Evolutionary conservation across 495 filamentous ascomycete genomes (phyloP).

Genomic region (Talaromyces proteolyticus): DNA sequence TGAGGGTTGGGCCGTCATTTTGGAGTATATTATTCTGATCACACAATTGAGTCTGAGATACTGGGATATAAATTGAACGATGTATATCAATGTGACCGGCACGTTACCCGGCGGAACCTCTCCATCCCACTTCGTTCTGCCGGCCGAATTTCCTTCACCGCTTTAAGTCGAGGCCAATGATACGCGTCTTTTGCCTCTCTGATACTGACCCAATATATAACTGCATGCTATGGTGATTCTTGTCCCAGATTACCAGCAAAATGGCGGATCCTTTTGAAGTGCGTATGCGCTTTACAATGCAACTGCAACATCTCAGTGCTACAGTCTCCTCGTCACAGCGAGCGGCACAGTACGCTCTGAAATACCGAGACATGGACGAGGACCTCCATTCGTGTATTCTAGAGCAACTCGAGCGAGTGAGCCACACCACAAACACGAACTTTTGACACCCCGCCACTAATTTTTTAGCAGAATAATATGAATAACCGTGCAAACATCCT

Average conservation of each 20-base stretch:
- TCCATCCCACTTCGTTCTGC: constrained; percentile 1
- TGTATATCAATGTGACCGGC: neutral
- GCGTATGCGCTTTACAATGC: constrained; percentile 89
- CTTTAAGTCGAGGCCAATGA: neutral
- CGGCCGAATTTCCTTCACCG: constrained; percentile 1
- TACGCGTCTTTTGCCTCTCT: neutral
- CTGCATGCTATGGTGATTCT: neutral
- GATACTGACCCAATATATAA: neutral
- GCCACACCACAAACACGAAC: constrained; percentile 3
- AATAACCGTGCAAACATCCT: constrained; percentile 98
- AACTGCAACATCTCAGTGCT: constrained; percentile 83
- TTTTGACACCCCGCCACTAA: neutral
- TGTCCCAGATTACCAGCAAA: constrained; percentile 7
- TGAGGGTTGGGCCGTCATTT: neutral
- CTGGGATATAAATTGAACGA: neutral
- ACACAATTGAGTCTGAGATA: neutral
- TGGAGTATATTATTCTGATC: neutral
- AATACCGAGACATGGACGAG: constrained; percentile 87
- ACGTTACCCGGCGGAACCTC: neutral
- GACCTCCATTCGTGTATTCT: constrained; percentile 95
- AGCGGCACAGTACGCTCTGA: constrained; percentile 90
- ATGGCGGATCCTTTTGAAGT: constrained; percentile 98
- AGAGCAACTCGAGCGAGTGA: constrained; percentile 83
- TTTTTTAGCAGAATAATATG: constrained; percentile 67
- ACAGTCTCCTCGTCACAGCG: constrained; percentile 83